Evolutionary conservation across 2,329 filamentous ascomycete species (phyloP).

Genomic region (Sclerotinia borealis): DNA sequence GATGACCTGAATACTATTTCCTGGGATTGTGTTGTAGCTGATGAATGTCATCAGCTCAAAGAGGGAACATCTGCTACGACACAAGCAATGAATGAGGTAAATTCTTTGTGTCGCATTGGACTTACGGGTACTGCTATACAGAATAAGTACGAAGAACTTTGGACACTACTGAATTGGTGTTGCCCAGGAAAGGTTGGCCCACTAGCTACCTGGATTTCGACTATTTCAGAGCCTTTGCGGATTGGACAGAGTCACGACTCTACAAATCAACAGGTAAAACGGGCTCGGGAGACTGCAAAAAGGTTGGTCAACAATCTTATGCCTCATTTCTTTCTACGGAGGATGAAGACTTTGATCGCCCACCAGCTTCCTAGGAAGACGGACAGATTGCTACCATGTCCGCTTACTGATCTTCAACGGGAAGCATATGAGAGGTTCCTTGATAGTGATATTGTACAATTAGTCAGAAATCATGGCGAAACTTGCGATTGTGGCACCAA

Average conservation of each 20-base stretch:
- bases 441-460: conserved; percentile 61
- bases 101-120: conserved; percentile 85
- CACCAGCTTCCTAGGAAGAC: conserved; percentile 92
- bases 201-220: conserved; percentile 68
- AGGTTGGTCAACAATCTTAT: conserved; percentile 82
- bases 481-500: conserved; percentile 66
- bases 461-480: conserved; percentile 62
- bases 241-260: conserved; percentile 83
- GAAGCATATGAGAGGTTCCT: conserved; percentile 79
- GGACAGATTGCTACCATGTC: conserved; percentile 91
- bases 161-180: conserved; percentile 94
- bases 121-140: conserved; percentile 95
- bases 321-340: conserved; percentile 81
- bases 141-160: conserved; percentile 95
- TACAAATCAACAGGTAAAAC: conserved; percentile 73
- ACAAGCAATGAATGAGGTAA: conserved; percentile 81
- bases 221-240: conserved; percentile 73
- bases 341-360: conserved; percentile 89
- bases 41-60: conserved; percentile 90
- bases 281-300: conserved; percentile 73
- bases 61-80: conserved; percentile 71
- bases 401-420: conserved; percentile 73
- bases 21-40: conserved; percentile 92
- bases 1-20: conserved; percentile 71
- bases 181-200: conserved; percentile 72